Percentiles rank a stretch among this genome's conserved stretches.
Evolutionary conservation across 306 rosid genomes (phyloP).

Genomic region (Lablab purpureus): DNA sequence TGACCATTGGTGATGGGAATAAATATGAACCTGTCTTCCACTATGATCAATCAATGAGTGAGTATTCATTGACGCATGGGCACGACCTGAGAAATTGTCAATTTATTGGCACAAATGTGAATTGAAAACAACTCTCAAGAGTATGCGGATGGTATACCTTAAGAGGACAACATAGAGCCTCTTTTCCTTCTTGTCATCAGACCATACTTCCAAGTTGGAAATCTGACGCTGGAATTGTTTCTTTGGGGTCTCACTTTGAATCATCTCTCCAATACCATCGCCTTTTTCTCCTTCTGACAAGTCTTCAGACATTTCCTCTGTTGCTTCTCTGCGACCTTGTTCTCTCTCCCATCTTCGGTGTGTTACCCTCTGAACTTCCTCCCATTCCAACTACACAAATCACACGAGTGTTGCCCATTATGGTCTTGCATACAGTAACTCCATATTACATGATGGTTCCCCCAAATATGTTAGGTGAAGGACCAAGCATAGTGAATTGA

Average conservation of each 20-base stretch:
- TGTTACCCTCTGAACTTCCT: constrained; percentile 68
- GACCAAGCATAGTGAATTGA: constrained; percentile 21
- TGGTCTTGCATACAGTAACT: constrained; percentile 33
- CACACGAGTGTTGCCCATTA: constrained; percentile 24
- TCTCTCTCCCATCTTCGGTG: constrained; percentile 84
- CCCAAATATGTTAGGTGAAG: constrained; percentile 26
- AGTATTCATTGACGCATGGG: neutral
- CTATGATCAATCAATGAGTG: constrained; percentile 21
- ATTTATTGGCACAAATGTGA: neutral
- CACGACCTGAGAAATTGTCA: constrained; percentile 8
- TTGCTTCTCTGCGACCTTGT: constrained; percentile 77
- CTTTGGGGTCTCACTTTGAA: constrained; percentile 52
- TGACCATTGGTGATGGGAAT: constrained; percentile 28
- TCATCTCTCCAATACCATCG: constrained; percentile 60
- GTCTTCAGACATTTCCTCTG: constrained; percentile 91
- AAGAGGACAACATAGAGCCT: constrained; percentile 80
- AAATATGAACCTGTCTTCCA: constrained; percentile 20
- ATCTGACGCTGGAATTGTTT: constrained; percentile 55
- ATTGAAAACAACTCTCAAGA: constrained; percentile 1
- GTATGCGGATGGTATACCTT: constrained; percentile 53
- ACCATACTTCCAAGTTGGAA: constrained; percentile 84
- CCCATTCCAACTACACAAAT: constrained; percentile 77
- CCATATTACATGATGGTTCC: neutral
- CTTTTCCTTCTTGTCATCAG: constrained; percentile 87
- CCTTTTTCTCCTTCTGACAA: constrained; percentile 92